These are phyloP conservation scores for Diplocarpon rosae DNA, from an alignment of 2,329 filamentous ascomycete species.

Conservation along the genomic window DNA sequence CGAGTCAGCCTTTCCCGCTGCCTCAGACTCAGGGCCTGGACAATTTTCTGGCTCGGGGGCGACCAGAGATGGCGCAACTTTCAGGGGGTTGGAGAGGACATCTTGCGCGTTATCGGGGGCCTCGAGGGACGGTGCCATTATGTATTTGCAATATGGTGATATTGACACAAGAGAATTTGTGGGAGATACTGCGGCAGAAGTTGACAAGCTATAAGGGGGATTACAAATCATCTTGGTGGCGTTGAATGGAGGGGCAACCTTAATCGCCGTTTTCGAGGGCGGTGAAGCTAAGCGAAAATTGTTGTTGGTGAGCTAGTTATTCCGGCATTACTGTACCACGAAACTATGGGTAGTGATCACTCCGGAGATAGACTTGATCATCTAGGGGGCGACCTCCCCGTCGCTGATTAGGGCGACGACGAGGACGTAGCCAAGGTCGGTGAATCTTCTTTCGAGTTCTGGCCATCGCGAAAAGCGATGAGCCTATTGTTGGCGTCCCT, in stretches of 20 bases:
- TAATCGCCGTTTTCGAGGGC: not conserved
- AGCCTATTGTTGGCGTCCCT: too few species aligned
- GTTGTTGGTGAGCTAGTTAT: too few species aligned
- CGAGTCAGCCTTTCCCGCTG: constrained; percentile 62
- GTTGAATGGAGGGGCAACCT: not conserved
- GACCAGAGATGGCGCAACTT: constrained; percentile 71
- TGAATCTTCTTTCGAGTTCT: too few species aligned
- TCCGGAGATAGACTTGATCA: too few species aligned
- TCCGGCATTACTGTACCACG: too few species aligned
- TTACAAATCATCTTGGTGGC: constrained; percentile 4
- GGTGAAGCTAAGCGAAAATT: not conserved
- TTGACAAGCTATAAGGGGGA: not conserved
- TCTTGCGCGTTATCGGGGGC: constrained; percentile 55
- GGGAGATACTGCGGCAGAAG: not conserved
- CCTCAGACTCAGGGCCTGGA: constrained; percentile 73
- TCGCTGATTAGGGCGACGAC: too few species aligned
- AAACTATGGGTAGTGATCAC: too few species aligned
- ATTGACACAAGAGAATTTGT: not conserved
- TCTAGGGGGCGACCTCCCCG: too few species aligned
- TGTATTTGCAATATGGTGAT: not conserved
- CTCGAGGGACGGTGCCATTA: constrained; percentile 75
- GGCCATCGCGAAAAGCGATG: too few species aligned
- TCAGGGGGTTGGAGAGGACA: constrained; percentile 65
- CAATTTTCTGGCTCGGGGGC: constrained; percentile 96
- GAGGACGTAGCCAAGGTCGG: too few species aligned